Base-by-base conservation (phyloP, 2,329 filamentous ascomycete species). In the Colletotrichum tamarilloi region DNA sequence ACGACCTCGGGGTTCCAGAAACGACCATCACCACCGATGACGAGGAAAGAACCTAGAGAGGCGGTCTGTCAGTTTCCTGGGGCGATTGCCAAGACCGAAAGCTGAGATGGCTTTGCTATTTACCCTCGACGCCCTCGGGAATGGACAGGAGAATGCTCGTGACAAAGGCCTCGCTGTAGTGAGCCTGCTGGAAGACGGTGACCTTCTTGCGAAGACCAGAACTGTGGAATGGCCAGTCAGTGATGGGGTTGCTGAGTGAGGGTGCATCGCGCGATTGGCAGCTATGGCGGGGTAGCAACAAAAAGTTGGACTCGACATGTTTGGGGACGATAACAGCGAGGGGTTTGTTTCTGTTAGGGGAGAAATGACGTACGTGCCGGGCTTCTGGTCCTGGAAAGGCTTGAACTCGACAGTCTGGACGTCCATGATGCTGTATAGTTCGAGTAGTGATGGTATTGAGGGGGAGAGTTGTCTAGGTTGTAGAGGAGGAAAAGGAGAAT, bases 171-270 rank as follows among this genome's bases (percentile, higher is more conserved):
- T 99, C 97, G 85, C 94, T 95, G 90, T 99, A 99, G 87, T 99
- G 91, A 74, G 92, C 89, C 85, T 98, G 89, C 85, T 99, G 95
- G 89, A 99, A 99, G 82, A 98, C 94, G 81, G 94, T 95, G 87
- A 98, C 97, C 91, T 97, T 98, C 87, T 99, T 99, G 77, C 97
- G 95, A 84, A 99, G 95, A 84, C 97, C 97, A 77, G 97, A 99
- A 78, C 96, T 98, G 80, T 71, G 75, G 67, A 72, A 58, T 30
- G 19, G 42, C 42, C 42, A 35, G 68, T 59, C 42, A 60, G 56
- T 42, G 74, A 53, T 55, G 42, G 55, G 55, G 66, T 24, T 70
- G 49, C 60, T 38, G 16, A 26, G 70, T 35, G 19, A 55, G 62
- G 46, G 46, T 55, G 55, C 55, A 52, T 64, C 72, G 62, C 64